Conservation (phyloP, 192 early-diverging fungal genomes). For the Backusella circina region DNA sequence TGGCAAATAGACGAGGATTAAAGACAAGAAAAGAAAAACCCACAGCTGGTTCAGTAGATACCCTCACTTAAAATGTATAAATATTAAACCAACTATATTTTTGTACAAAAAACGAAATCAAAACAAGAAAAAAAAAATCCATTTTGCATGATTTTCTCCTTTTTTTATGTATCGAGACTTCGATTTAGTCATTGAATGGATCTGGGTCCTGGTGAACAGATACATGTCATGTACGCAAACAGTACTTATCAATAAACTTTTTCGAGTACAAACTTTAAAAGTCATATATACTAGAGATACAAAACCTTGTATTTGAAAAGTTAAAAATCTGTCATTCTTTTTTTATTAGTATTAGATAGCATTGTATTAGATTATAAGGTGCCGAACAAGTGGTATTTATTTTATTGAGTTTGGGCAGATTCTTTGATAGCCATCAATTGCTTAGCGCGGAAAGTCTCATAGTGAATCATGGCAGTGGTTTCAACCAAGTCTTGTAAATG, state of each 20-base stretch:
- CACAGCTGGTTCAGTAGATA: not conserved
- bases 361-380: not conserved
- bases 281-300: not conserved
- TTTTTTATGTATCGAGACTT: not conserved
- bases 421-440: conserved; percentile 57
- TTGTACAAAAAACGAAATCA: not conserved
- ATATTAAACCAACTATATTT: not conserved
- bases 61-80: not conserved
- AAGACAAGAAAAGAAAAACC: not conserved
- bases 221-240: not conserved
- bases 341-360: not conserved
- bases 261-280: not conserved
- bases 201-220: not conserved
- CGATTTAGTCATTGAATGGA: not conserved
- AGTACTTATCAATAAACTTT: not conserved
- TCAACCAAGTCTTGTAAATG: conserved; percentile 95
- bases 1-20: not conserved
- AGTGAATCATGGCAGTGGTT: conserved; percentile 87
- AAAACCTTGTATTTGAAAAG: not conserved
- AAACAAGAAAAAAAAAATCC: not conserved
- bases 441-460: conserved; percentile 89
- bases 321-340: not conserved
- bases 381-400: not conserved
- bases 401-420: conserved; percentile 35
- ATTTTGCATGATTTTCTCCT: not conserved